phyloP scores from a whole-genome alignment of 257 asterid species.

The Striga asiatica region DNA sequence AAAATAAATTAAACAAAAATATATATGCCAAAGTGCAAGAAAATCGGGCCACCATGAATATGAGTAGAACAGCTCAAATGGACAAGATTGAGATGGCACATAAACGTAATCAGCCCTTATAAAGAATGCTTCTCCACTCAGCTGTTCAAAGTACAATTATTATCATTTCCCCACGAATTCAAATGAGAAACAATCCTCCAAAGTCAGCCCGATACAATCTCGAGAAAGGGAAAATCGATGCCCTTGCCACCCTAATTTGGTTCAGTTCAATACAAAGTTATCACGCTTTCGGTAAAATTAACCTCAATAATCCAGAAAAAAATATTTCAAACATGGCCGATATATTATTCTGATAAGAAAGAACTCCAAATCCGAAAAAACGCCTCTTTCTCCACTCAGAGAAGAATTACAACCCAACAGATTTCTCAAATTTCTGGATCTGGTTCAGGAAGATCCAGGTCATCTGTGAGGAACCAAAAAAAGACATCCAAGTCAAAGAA shows the following conservation, averaged over 20 bases:
- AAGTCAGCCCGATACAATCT: neutral
- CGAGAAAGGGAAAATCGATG: neutral
- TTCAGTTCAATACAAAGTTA: constrained; percentile 16
- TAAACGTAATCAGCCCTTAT: neutral
- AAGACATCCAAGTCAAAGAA: neutral
- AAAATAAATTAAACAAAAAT: too few species aligned
- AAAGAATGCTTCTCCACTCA: neutral
- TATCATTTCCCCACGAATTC: constrained; percentile 12
- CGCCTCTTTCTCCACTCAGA: constrained; percentile 9
- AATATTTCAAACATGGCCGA: constrained; percentile 11
- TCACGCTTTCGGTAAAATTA: constrained; percentile 5
- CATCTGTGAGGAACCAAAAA: constrained; percentile 41
- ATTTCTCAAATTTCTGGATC: constrained; percentile 57
- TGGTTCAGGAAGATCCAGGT: constrained; percentile 95
- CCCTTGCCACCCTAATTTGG: constrained; percentile 23
- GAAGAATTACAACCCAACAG: constrained; percentile 41
- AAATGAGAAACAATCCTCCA: constrained; percentile 9
- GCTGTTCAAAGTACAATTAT: constrained; percentile 13
- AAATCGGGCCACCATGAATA: neutral
- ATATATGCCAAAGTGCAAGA: too few species aligned
- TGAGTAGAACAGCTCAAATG: neutral
- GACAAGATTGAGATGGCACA: neutral
- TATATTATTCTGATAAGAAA: constrained; percentile 20
- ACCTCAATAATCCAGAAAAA: constrained; percentile 15
- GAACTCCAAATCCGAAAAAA: constrained; percentile 10